Conservation (phyloP, 768 basidiomycete genomes). For the Guyanaporus albipodus region DNA sequence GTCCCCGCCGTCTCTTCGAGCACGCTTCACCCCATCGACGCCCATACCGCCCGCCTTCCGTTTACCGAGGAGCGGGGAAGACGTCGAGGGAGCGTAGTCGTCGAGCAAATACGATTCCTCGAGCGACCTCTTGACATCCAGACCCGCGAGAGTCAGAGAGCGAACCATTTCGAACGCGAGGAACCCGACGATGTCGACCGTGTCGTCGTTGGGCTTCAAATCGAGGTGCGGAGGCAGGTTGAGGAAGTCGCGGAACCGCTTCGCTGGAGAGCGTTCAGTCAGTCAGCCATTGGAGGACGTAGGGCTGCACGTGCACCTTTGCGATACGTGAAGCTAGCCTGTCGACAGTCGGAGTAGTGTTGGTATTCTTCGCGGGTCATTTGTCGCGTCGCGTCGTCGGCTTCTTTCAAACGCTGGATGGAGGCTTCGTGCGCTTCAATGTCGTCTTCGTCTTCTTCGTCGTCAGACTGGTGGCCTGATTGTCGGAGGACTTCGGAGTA, state of each 20-base stretch:
- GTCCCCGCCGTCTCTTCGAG: conserved; percentile 45
- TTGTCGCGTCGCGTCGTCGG: conserved; percentile 89
- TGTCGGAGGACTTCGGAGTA: conserved; percentile 82
- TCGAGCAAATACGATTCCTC: conserved; percentile 69
- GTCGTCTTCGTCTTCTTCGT: conserved; percentile 95
- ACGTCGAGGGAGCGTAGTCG: conserved; percentile 43
- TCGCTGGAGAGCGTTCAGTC: conserved; percentile 46
- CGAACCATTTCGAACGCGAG: conserved; percentile 97
- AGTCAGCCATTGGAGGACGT: not conserved
- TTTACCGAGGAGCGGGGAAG: conserved; percentile 64
- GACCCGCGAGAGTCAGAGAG: conserved; percentile 83
- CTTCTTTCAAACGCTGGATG: conserved; percentile 89
- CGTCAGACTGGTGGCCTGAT: conserved; percentile 80
- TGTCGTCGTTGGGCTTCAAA: conserved; percentile 88
- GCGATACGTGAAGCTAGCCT: conserved; percentile 94
- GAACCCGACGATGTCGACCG: conserved; percentile 95
- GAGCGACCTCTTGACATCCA: conserved; percentile 75
- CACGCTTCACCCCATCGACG: conserved; percentile 41
- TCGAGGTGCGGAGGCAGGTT: conserved; percentile 85
- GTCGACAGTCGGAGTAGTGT: conserved; percentile 94
- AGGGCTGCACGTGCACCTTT: conserved; percentile 57
- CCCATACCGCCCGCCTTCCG: conserved; percentile 55
- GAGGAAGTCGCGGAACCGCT: conserved; percentile 92
- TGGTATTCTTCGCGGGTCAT: conserved; percentile 98
- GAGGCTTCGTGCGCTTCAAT: conserved; percentile 94